Evolutionary conservation across 176 grass and related monocot genomes (phyloP).

Genomic region (Ensete glaucum): DNA sequence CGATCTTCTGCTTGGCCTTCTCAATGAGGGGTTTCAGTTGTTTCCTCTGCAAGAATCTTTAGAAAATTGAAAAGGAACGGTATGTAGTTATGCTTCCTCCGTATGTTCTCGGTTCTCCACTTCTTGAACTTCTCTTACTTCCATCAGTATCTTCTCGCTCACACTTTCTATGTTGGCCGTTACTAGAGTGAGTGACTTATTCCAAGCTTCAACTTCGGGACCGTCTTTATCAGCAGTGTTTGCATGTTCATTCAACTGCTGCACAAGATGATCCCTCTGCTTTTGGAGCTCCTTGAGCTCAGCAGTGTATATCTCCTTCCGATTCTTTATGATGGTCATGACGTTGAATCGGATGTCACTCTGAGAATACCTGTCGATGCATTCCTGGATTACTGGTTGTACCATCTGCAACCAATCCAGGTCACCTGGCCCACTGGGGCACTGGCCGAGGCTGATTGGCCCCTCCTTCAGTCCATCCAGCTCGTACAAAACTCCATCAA

Average conservation of each 20-base stretch:
- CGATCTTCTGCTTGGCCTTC: conserved; percentile 66
- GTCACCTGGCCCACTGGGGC: conserved; percentile 42
- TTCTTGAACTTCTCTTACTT: conserved; percentile 92
- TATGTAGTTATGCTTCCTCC: conserved; percentile 94
- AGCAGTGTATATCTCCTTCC: conserved; percentile 59
- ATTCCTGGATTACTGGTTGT: conserved; percentile 63
- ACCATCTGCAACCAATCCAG: conserved; percentile 63
- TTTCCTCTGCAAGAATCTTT: conserved; percentile 79
- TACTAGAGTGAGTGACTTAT: conserved; percentile 68
- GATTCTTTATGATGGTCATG: conserved; percentile 83
- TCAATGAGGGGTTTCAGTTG: conserved; percentile 82
- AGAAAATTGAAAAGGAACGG: conserved; percentile 96
- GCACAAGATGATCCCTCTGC: conserved; percentile 69
- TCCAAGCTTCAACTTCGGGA: conserved; percentile 29
- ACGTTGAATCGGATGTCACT: conserved; percentile 91
- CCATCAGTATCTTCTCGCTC: conserved; percentile 97
- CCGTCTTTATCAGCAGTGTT: conserved; percentile 4
- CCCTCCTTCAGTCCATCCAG: conserved; percentile 95
- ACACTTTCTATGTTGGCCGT: conserved; percentile 70
- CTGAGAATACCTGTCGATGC: conserved; percentile 49
- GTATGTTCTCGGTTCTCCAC: conserved; percentile 89
- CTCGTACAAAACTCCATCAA: conserved; percentile 74
- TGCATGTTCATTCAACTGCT: conserved; percentile 44
- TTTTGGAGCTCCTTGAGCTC: conserved; percentile 89
- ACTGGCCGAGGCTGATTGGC: conserved; percentile 67